Base-by-base conservation (phyloP, 306 rosid species). In the Lathyrus oleraceus region DNA sequence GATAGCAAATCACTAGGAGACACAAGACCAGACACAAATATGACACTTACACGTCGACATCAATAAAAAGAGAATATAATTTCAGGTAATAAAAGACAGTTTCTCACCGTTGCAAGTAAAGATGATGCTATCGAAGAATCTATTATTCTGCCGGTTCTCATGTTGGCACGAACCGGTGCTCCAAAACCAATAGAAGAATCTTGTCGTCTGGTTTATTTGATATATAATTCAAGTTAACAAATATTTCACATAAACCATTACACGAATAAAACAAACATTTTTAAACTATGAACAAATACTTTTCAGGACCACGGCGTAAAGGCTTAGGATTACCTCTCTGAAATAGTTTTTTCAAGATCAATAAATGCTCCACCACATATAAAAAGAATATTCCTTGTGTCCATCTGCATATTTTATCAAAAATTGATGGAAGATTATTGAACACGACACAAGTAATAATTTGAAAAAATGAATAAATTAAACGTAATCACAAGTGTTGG, bases 101-200 rank as follows among this genome's bases (percentile, higher is more conserved):
- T 76, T 73, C 91, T 82, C 77, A 93, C 98, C 52, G 89, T 67
- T 86, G 88, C 96, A 47, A 93, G 94, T 80, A 93, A 85, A 48
- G 97, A 86, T 64, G 98, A 93, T 49, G 97, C 84, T 77, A 88
- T 80, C 71, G 62, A 85, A 39, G 96, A 85, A 69, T 74, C 85
- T 45, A 83, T 90, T 63, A 90, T 81, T 72, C 82, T 79, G 20
- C 85, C 76, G 61, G 77, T 43, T 90, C 97, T 90, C 96, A 93
- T 93, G 75, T 87, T 93, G 53, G 98, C 94, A 79, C 97, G 97
- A 42, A 93, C 80, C 51, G 98, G 96, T 61, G 98, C 97, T 78
- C 98, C 98, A 44, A 90, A 93, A 57, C 98, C 98, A 75, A 93
- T 93, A 4, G 98, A 93, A 76, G 98, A 93, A 77, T 93, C 97